Evolutionary conservation across 768 basidiomycete genomes (phyloP), one percentile per base, ranked within the genome.

Genomic region (Termitomyces sp.): DNA sequence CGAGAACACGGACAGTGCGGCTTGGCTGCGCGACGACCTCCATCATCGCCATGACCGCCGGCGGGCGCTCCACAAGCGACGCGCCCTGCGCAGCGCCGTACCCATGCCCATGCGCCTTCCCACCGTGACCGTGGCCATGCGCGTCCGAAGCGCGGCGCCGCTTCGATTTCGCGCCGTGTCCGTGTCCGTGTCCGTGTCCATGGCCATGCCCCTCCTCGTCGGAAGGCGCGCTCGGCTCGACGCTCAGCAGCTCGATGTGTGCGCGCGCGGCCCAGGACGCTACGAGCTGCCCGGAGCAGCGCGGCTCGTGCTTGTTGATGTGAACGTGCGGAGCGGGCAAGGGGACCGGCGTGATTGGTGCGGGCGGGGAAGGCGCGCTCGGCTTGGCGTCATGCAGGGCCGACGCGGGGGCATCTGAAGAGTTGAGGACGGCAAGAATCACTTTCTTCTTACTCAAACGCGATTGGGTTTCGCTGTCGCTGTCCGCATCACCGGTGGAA

Each of bases 41-140:
- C 87, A 88, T 90, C 88, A 92, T 89, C 4, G 87, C 85, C 78
- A 85, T 82, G 48, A 90, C 87, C 2, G 88, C 86, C 9, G 87
- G 81, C 0, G 88, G 88, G 20, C 88, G 82, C 67, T 92, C 90
- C 51, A 92, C 90, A 44, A 92, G 76, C 3, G 81, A 76, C 3
- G 81, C 77, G 0, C 68, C 57, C 10, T 51, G 52, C 3, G 52
- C 60, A 10, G 50, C 44, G 0, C 60, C 56, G 16, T 62, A 58
- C 5, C 39, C 54, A 22, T 46, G 54, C n/a, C 50, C 50, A 3
- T 52, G 51, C 3, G 37, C 6, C 28, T 52, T 52, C 16, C 50
- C 50, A 6, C 52, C 20, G 16, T 42, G 41, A 0, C 34, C 34
- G 15, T 37, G 37, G 5, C 53, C 53, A n/a, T 45, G 53, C 1